Base-by-base conservation (phyloP, 768 basidiomycete species). In the Punctularia strigosozonata region DNA sequence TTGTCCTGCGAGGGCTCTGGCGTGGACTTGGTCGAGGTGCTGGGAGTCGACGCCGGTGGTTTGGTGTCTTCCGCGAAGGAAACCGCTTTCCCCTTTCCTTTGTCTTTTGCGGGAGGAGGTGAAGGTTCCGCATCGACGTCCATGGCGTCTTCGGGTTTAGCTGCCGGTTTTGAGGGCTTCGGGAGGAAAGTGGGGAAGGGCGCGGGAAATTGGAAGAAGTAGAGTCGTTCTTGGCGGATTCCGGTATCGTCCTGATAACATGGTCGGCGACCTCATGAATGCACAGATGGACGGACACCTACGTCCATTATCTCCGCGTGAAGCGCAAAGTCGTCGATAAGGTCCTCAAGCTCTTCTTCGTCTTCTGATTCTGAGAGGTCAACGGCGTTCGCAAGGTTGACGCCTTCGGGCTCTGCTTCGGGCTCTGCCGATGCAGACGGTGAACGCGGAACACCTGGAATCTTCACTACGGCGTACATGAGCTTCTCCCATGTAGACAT, bases 161-260 rank as follows among this genome's bases (percentile, higher is more conserved):
- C 48, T 37, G 60, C 51, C 6, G 53, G 50, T 15, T 60, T 43
- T 6, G 57, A 45, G 5, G 53, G 38, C 42, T 62, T 50, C 5
- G 71, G 61, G 2, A 63, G 42, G 59, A 91, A 91, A 4, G 63
- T 68, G 0, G 90, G 89, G 58, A 95, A 91, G 0, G 87, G 84
- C 6, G 65, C 56, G 0, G 91, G 91, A 50, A 94, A 94, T 53
- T 92, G 89, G 62, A 94, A 91, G 48, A 90, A 80, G 51, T 84
- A 94, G 3, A 94, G 60, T 15, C 71, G 67, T 39, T 86, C 80
- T 56, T 76, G 77, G 38, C 66, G 67, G 25, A 69, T 46, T 36
- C 62, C 53, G 20, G 64, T 50, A 40, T 74, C 73, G 76, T 80
- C 48, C 17, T 33, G 14, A 31, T 22, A 37, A 25, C 7, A 39